These are phyloP conservation scores for Balamuthia mandrillaris DNA, from an alignment of 208 protist genomes.

Conservation along the genomic window DNA sequence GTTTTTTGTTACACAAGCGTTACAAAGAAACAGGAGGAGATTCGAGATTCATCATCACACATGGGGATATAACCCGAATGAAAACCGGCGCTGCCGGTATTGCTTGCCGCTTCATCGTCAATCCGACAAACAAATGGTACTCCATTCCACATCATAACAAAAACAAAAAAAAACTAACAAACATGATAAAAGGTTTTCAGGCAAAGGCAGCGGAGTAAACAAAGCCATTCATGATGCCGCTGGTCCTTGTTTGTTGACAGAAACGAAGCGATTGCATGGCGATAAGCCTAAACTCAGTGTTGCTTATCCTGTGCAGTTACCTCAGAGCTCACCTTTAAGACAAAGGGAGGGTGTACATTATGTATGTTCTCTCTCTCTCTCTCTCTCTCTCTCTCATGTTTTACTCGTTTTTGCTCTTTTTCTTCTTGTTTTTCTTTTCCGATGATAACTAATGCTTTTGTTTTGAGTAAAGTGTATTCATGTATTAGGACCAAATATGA, in stretches of 20 bases:
- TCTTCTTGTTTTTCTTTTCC: too few relatives aligned
- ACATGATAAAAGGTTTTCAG: background rate
- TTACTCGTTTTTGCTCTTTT: background rate
- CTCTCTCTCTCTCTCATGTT: background rate
- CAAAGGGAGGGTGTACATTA: background rate
- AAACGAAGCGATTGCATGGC: too few relatives aligned
- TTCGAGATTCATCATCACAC: background rate
- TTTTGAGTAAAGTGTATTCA: background rate
- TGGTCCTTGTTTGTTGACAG: background rate
- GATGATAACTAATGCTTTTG: too few relatives aligned
- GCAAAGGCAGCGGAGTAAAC: background rate
- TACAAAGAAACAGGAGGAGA: too few relatives aligned
- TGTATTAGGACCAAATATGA: slow-evolving; percentile 19
- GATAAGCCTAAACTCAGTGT: too few relatives aligned
- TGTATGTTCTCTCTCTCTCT: background rate
- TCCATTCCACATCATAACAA: background rate
- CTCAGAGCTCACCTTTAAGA: background rate
- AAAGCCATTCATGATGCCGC: slow-evolving; percentile 6
- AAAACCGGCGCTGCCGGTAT: background rate
- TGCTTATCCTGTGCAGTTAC: background rate
- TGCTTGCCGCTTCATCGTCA: slow-evolving; percentile 9
- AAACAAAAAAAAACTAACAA: too few relatives aligned
- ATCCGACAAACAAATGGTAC: slow-evolving; percentile 6
- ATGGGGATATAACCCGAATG: background rate
- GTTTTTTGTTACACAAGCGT: too few relatives aligned